These are phyloP conservation scores for Erucastrum elatum DNA, from an alignment of 345 rosid species.

Conservation along the genomic window DNA sequence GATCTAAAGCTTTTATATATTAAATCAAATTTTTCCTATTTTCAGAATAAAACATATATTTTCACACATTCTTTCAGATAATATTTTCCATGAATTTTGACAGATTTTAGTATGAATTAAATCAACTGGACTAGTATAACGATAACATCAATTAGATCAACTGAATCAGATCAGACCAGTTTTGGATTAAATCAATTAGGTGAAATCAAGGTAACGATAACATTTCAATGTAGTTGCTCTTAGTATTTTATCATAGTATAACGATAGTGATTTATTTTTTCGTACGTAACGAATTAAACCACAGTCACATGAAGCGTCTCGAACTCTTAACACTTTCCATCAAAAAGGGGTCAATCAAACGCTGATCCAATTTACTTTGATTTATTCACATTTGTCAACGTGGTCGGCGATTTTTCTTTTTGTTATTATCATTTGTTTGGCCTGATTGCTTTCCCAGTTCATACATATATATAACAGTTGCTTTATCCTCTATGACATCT, in stretches of 20 bases:
- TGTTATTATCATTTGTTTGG: background rate
- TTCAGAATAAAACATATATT: background rate
- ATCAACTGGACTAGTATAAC: background rate
- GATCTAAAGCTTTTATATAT: background rate
- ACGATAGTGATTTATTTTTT: background rate
- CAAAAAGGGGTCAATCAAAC: background rate
- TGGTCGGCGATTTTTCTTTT: too few species aligned
- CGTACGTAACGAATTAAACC: background rate
- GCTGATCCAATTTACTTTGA: background rate
- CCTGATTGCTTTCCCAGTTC: background rate
- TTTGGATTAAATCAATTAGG: background rate
- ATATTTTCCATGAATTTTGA: background rate
- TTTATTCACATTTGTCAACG: too few species aligned
- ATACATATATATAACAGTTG: background rate
- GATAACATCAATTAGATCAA: too few species aligned
- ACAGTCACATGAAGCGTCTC: constrained; percentile 21
- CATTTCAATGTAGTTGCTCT: background rate
- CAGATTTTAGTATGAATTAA: background rate
- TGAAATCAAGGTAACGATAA: background rate
- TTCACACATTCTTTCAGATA: background rate
- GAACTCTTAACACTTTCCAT: background rate
- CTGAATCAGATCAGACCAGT: too few species aligned
- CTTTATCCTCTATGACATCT: background rate
- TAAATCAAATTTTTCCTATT: background rate
- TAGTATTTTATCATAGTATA: background rate